Conservation (phyloP, 1,284 basidiomycete species). For the Xerocomus minutiporus region DNA sequence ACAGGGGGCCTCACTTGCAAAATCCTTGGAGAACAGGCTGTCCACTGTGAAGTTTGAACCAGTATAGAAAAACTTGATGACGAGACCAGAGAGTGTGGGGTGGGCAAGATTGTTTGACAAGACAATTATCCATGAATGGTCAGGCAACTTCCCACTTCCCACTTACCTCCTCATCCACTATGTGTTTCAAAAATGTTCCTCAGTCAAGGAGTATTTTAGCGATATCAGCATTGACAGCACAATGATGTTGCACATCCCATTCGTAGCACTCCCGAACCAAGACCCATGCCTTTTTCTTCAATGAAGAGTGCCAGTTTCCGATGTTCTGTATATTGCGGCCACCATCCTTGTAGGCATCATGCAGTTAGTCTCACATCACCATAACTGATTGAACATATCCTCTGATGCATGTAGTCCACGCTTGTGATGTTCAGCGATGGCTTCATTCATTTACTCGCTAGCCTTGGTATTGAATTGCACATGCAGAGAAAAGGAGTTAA, state of each 20-base stretch:
- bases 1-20: too few relatives aligned
- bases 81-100: too few relatives aligned
- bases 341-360: not conserved
- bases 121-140: too few relatives aligned
- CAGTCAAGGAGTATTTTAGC: not conserved
- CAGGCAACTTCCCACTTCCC: too few relatives aligned
- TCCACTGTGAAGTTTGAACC: too few relatives aligned
- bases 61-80: too few relatives aligned
- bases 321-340: not conserved
- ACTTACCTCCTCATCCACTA: too few relatives aligned
- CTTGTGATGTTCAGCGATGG: too few relatives aligned
- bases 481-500: not conserved
- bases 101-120: too few relatives aligned
- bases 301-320: not conserved
- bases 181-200: too few relatives aligned
- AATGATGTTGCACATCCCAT: not conserved
- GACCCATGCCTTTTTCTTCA: not conserved
- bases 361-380: too few relatives aligned
- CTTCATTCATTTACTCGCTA: not conserved
- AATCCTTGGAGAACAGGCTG: too few relatives aligned
- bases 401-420: not conserved
- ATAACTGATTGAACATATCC: not conserved
- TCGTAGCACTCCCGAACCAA: not conserved
- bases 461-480: not conserved
- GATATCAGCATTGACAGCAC: not conserved